Conservation (phyloP, 495 filamentous ascomycete genomes). For the Staphylotrichum longicolle region DNA sequence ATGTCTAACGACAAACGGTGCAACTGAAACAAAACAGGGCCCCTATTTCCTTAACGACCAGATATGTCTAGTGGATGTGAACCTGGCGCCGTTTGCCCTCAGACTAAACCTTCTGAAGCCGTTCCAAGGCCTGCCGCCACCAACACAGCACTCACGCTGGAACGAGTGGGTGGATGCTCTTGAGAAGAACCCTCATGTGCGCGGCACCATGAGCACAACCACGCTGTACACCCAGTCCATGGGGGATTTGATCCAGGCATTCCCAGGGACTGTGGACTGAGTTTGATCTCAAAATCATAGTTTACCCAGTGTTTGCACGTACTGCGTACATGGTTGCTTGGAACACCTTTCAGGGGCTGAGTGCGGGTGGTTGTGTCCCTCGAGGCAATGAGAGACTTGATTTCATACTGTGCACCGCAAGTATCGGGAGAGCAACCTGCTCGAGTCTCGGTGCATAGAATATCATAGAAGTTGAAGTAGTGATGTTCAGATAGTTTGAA, state of each 20-base stretch:
- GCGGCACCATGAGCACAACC: constrained; percentile 72
- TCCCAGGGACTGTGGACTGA: neutral
- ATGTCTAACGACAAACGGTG: too few relatives aligned
- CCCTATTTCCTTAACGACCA: constrained; percentile 78
- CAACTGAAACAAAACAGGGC: constrained; percentile 42
- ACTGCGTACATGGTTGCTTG: too few relatives aligned
- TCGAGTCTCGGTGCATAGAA: too few relatives aligned
- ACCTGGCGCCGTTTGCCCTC: constrained; percentile 84
- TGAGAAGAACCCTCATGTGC: constrained; percentile 68
- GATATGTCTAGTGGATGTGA: constrained; percentile 79
- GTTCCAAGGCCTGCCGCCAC: constrained; percentile 78
- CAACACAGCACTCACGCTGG: constrained; percentile 68
- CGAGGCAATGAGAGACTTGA: too few relatives aligned
- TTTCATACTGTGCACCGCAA: too few relatives aligned
- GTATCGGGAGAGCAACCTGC: too few relatives aligned
- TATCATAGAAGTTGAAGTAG: too few relatives aligned
- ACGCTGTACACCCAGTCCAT: constrained; percentile 71
- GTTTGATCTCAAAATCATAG: too few relatives aligned
- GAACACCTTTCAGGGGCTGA: too few relatives aligned
- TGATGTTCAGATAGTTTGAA: too few relatives aligned
- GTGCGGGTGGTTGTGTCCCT: too few relatives aligned
- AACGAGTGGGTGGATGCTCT: constrained; percentile 78
- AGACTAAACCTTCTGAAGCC: constrained; percentile 70
- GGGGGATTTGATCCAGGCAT: constrained; percentile 55
- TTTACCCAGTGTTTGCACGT: too few relatives aligned